Percentiles rank a stretch among this genome's conserved stretches.
Evolutionary conservation across 768 basidiomycete genomes (phyloP).

Genomic region (Tulasnella sp.): DNA sequence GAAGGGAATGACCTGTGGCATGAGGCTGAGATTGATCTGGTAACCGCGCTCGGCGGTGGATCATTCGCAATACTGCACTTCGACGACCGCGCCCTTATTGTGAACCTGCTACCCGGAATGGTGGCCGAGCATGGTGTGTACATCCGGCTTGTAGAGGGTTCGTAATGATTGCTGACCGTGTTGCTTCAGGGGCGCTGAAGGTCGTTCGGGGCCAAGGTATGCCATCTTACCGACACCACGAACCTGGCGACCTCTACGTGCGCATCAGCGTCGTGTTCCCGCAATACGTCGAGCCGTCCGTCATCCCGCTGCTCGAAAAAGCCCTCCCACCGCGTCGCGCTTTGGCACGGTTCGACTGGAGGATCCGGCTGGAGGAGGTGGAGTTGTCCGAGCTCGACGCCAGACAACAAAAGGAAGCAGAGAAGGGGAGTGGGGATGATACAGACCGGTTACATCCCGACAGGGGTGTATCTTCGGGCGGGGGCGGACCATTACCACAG

Average conservation of each 20-base stretch:
- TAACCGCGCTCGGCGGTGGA: conserved; percentile 89
- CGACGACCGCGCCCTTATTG: conserved; percentile 78
- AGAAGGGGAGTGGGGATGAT: conserved; percentile 49
- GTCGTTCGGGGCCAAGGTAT: conserved; percentile 92
- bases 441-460: conserved; percentile 39
- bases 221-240: conserved; percentile 97
- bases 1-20: conserved; percentile 76
- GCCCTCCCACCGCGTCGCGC: conserved; percentile 72
- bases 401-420: conserved; percentile 36
- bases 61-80: conserved; percentile 82
- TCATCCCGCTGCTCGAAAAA: conserved; percentile 62
- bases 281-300: conserved; percentile 52
- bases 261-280: conserved; percentile 84
- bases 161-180: conserved; percentile 7
- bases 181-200: conserved; percentile 73
- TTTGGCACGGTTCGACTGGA: conserved; percentile 54
- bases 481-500: too few relatives aligned
- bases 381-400: conserved; percentile 68
- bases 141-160: not conserved
- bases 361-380: conserved; percentile 67
- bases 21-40: conserved; percentile 83
- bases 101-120: conserved; percentile 78
- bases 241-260: conserved; percentile 85
- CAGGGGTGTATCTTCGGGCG: conserved; percentile 54
- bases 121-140: conserved; percentile 81